Percentiles rank a stretch among this genome's conserved stretches.
phyloP scores from a whole-genome alignment of 2,329 filamentous ascomycete species.

The Penicillium aurantiogriseum region DNA sequence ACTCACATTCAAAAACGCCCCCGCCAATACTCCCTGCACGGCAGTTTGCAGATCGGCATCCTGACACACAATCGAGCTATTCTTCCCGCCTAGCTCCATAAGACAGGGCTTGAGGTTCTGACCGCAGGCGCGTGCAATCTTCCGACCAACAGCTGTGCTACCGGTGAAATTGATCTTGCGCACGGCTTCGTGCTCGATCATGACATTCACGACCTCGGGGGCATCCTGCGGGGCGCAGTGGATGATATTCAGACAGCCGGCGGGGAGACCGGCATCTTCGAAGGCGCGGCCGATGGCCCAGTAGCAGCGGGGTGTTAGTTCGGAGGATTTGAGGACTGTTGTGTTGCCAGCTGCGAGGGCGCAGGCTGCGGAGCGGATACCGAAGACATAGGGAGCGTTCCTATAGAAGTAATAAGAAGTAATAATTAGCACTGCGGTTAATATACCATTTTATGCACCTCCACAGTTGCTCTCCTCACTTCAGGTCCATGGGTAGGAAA shows the following conservation, averaged over 20 bases:
- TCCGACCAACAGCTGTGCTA: constrained; percentile 65
- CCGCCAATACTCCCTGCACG: constrained; percentile 33
- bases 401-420: constrained; percentile 27
- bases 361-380: constrained; percentile 52
- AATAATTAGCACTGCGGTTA: background rate
- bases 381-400: constrained; percentile 55
- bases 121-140: constrained; percentile 66
- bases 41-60: constrained; percentile 73
- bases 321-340: constrained; percentile 67
- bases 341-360: constrained; percentile 72
- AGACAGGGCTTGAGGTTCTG: constrained; percentile 73
- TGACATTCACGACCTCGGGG: constrained; percentile 61
- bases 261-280: constrained; percentile 70
- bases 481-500: background rate
- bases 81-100: constrained; percentile 80
- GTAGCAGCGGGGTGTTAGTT: constrained; percentile 62
- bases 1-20: constrained; percentile 36
- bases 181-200: constrained; percentile 65
- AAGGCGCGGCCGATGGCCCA: constrained; percentile 62
- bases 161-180: constrained; percentile 77
- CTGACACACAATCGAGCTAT: constrained; percentile 71
- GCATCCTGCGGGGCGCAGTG: constrained; percentile 61
- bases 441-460: too few species aligned
- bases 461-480: too few species aligned
- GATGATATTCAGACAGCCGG: constrained; percentile 73